phyloP scores from a whole-genome alignment of 345 rosid genomes.

The Eucalyptus curtisii region DNA sequence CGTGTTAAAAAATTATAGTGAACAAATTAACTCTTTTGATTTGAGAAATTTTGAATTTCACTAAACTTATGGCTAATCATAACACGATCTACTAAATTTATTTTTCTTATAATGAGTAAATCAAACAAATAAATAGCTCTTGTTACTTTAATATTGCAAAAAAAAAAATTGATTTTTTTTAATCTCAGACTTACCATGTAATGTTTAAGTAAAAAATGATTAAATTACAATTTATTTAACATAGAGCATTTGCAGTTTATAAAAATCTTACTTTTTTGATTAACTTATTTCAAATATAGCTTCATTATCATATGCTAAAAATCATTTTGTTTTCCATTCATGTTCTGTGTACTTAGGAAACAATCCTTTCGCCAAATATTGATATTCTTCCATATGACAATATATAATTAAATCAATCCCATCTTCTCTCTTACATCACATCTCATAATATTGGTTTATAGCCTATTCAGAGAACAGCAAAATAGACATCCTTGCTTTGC shows the following conservation, averaged over 20 bases:
- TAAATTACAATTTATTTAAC: not conserved
- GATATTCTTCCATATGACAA: constrained; percentile 8
- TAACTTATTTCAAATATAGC: not conserved
- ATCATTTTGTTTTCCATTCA: not conserved
- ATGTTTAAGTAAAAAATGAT: not conserved
- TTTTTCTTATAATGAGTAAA: not conserved
- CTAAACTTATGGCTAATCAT: not conserved
- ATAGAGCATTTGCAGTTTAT: not conserved
- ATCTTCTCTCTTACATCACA: too few relatives aligned
- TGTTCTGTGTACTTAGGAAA: not conserved
- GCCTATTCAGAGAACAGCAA: too few relatives aligned
- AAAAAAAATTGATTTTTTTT: not conserved
- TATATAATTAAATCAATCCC: too few relatives aligned
- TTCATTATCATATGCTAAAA: not conserved
- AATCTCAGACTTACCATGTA: accelerated
- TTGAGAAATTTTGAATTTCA: not conserved
- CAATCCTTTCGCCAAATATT: not conserved
- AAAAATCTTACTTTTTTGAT: not conserved
- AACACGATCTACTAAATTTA: not conserved
- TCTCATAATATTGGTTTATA: too few relatives aligned
- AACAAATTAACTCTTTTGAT: not conserved
- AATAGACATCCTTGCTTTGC: too few relatives aligned
- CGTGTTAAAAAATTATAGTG: not conserved
- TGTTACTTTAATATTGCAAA: not conserved
- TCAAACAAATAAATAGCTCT: not conserved